Evolutionary conservation across 495 filamentous ascomycete genomes (phyloP).

Genomic region (Penicillium arizonense): DNA sequence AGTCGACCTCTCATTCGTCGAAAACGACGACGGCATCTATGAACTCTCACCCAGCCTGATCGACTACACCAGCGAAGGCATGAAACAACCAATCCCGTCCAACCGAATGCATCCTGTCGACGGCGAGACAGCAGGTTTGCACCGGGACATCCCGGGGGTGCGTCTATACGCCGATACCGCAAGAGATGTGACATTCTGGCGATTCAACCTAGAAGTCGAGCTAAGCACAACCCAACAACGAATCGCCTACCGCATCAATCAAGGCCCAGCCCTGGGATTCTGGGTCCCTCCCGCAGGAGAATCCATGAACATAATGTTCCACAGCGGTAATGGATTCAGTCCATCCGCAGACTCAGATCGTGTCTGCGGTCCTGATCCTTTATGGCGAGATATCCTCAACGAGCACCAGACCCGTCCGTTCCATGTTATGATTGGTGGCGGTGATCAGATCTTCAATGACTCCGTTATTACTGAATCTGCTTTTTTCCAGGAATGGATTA

Average conservation of each 20-base stretch:
- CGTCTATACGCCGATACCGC: conserved; percentile 82
- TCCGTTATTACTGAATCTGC: conserved; percentile 67
- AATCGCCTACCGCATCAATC: conserved; percentile 94
- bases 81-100: conserved; percentile 39
- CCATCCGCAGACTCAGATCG: conserved; percentile 70
- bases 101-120: conserved; percentile 49
- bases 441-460: conserved; percentile 97
- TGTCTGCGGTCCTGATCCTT: conserved; percentile 88
- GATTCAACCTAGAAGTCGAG: conserved; percentile 92
- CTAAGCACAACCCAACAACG: conserved; percentile 71
- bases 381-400: conserved; percentile 95
- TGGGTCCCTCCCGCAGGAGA: conserved; percentile 88
- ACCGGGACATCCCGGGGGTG: conserved; percentile 75
- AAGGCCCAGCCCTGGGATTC: conserved; percentile 83
- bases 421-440: conserved; percentile 97
- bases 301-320: conserved; percentile 97
- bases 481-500: conserved; percentile 78
- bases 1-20: conserved; percentile 68
- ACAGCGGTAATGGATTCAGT: conserved; percentile 96
- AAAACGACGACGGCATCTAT: conserved; percentile 80
- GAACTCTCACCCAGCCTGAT: conserved; percentile 52
- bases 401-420: conserved; percentile 90
- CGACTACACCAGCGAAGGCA: conserved; percentile 36
- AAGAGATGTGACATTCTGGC: conserved; percentile 91
- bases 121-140: conserved; percentile 73